Evolutionary conservation across 495 filamentous ascomycete genomes (phyloP).

Genomic region (Trichoderma parareesei): DNA sequence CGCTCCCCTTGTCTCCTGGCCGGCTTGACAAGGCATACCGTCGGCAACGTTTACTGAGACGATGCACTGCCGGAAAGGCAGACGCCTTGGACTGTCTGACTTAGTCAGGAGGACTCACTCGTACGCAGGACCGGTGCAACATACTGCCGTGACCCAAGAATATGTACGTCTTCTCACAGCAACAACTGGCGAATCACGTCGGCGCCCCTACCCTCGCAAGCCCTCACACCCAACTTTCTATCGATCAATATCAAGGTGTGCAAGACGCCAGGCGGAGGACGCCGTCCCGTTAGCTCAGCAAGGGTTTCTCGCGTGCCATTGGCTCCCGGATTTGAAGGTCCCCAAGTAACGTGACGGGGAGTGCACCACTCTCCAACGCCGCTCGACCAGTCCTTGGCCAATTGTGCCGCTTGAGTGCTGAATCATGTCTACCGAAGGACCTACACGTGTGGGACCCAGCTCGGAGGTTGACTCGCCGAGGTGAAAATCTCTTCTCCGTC

Average conservation of each 20-base stretch:
- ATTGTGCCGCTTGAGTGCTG: neutral
- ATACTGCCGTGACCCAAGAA: too few relatives aligned
- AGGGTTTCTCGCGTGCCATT: neutral
- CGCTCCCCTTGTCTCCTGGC: neutral
- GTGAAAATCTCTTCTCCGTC: conserved; percentile 4
- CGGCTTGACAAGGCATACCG: neutral
- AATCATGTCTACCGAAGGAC: neutral
- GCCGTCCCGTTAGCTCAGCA: conserved; percentile 4
- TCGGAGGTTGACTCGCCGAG: neutral
- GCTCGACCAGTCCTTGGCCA: neutral
- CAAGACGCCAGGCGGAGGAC: neutral
- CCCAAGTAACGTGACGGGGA: conserved; percentile 5
- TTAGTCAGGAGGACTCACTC: neutral
- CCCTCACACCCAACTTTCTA: neutral
- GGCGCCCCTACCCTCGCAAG: neutral
- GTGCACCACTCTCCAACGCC: neutral
- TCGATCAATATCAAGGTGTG: neutral
- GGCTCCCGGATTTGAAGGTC: conserved; percentile 1
- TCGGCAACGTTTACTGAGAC: neutral
- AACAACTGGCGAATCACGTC: neutral
- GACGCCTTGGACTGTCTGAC: neutral
- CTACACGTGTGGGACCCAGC: neutral
- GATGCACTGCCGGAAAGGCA: neutral
- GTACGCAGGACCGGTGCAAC: too few relatives aligned
- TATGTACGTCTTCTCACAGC: neutral